A percentile compares a stretch with the other conserved stretches of the same genome.
phyloP scores from a whole-genome alignment of 192 early-diverging fungal genomes.

The Dissophora ornata region DNA sequence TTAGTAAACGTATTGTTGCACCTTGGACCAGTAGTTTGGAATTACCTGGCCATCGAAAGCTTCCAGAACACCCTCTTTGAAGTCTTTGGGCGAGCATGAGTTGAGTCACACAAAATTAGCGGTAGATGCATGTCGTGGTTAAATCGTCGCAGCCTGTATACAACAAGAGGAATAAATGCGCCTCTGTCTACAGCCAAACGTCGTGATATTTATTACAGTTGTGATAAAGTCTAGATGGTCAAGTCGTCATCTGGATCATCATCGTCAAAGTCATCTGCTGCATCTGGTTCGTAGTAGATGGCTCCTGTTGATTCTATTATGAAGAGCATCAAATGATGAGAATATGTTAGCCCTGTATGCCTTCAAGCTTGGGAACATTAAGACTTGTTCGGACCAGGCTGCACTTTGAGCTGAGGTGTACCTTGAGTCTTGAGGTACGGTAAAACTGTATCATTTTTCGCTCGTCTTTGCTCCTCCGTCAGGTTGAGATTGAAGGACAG shows the following conservation, averaged over 20 bases:
- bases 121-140: too few species aligned
- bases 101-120: constrained; percentile 45
- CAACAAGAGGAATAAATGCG: too few species aligned
- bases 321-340: background rate
- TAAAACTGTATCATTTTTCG: constrained; percentile 79
- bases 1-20: constrained; percentile 44
- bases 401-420: too few species aligned
- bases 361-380: too few species aligned
- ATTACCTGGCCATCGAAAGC: constrained; percentile 41
- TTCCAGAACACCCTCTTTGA: constrained; percentile 49
- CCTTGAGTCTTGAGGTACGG: constrained; percentile 82
- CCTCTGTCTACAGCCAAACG: too few species aligned
- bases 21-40: constrained; percentile 50
- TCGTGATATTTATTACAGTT: too few species aligned
- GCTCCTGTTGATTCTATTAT: constrained; percentile 56
- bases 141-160: too few species aligned
- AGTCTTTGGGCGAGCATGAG: constrained; percentile 43
- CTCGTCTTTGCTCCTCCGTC: constrained; percentile 84
- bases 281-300: constrained; percentile 87
- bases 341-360: background rate
- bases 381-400: too few species aligned
- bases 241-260: constrained; percentile 95
- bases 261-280: constrained; percentile 89
- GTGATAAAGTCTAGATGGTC: constrained; percentile 75
- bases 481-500: constrained; percentile 87